Base-by-base conservation (phyloP, 2,329 filamentous ascomycete genomes). In the Colletotrichum theobromicola region DNA sequence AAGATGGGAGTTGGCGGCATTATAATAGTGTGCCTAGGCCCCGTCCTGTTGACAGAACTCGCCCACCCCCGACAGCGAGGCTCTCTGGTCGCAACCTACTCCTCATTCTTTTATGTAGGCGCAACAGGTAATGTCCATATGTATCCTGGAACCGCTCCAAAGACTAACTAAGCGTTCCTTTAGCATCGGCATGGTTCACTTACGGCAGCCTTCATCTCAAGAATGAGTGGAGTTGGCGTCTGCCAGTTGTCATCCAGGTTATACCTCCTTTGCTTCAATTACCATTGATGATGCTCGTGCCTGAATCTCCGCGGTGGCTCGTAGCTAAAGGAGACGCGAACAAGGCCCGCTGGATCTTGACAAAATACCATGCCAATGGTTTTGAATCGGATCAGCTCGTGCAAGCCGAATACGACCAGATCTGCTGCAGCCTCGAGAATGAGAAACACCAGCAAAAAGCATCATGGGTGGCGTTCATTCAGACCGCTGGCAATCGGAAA, bases 351-450 rank as follows among this genome's bases (percentile, higher is more conserved):
- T 75, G 81, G 1, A 85, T 89, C 2, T 83, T 92, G 13, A 67
- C 64, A 12, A 85, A 87, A 57, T 88, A 87, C 58, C 89, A 91
- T 66, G 88, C 85, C 37, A 85, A 87, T 57, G 87, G 86, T 15
- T 50, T 50, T n/a, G 82, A 88, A 71, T 72, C 71, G 12, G 77
- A 83, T 30, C 69, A 83, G 5, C 82, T 85, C 16, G 88, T 90
- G 2, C 83, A 85, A 58, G 84, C 86, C 70, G 87, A 90, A 71
- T 87, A 84, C 68, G 80, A 82, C 8, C 87, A 90, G 78, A 90
- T 90, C 72, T 83, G 84, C 67, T 84, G 86, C 32, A 88, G 87
- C 1, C 82, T 89, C 34, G 80, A 82, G 35, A 76, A 87, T 21
- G 88, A 50, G 42, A 50, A 50, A 21, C 6, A 90, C 9, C 35